Conservation (phyloP, 139 green algal genomes). For the Chlamydomonas asymmetrica region DNA sequence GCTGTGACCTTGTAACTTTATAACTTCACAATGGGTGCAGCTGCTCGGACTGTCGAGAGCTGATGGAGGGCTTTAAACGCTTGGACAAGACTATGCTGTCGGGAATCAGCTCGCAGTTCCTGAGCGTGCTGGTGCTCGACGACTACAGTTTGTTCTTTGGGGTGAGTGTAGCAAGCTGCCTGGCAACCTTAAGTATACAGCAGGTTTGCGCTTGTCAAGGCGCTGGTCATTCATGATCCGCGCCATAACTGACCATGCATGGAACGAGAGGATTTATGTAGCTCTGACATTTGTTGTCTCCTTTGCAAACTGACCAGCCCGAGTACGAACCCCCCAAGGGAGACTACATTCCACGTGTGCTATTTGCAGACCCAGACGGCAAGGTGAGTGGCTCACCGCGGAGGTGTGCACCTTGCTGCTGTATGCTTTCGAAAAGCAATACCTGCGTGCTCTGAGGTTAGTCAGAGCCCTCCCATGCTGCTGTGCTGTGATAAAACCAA, state of each 20-base stretch:
- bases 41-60: conserved; percentile 28
- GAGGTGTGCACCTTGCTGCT: too few species aligned
- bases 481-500: too few species aligned
- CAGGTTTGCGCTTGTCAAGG: too few species aligned
- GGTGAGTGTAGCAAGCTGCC: not conserved
- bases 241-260: too few species aligned
- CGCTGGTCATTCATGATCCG: too few species aligned
- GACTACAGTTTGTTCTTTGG: conserved; percentile 24
- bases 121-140: conserved; percentile 31
- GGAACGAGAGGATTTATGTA: too few species aligned
- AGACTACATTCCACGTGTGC: conserved; percentile 19
- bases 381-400: conserved; percentile 3
- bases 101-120: conserved; percentile 27
- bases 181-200: too few species aligned
- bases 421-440: too few species aligned
- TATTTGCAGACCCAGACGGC: conserved; percentile 24
- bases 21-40: conserved; percentile 1
- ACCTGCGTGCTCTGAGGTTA: too few species aligned
- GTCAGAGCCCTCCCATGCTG: too few species aligned
- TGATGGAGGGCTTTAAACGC: conserved; percentile 11
- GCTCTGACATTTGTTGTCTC: too few species aligned
- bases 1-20: conserved; percentile 1
- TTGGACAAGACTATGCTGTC: conserved; percentile 13
- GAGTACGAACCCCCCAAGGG: not conserved
- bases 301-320: too few species aligned